Evolutionary conservation across 441 rosid species (phyloP).

Genomic region (Euphorbia neoarborescens): DNA sequence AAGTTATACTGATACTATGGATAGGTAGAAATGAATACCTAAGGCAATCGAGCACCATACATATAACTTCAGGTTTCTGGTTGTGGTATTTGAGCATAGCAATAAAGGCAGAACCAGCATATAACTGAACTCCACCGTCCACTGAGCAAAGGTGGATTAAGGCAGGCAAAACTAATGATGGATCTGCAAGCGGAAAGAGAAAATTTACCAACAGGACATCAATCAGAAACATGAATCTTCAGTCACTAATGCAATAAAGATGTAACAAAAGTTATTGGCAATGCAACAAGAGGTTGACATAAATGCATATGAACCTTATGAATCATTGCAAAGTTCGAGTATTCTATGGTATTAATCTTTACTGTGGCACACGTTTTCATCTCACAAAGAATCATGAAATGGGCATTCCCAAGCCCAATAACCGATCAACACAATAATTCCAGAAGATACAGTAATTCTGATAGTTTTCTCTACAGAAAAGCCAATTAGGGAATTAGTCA

Average conservation of each 20-base stretch:
- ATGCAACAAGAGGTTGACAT: background rate
- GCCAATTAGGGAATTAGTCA: background rate
- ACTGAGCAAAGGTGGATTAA: conserved; percentile 50
- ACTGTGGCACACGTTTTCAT: background rate
- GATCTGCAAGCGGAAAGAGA: conserved; percentile 44
- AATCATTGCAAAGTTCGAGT: background rate
- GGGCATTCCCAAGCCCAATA: background rate
- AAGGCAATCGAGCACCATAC: conserved; percentile 65
- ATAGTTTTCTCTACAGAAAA: background rate
- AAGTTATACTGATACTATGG: background rate
- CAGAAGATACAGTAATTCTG: background rate
- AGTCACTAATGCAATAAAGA: conserved; percentile 13
- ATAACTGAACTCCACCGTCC: conserved; percentile 35
- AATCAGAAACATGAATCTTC: conserved; percentile 14
- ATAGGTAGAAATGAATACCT: conserved; percentile 41
- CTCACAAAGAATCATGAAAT: background rate
- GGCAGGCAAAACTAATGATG: conserved; percentile 54
- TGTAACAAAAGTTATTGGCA: background rate
- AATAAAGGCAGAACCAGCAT: conserved; percentile 48
- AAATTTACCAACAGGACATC: conserved; percentile 11
- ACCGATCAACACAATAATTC: background rate
- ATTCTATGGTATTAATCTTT: background rate
- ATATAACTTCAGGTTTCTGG: conserved; percentile 56
- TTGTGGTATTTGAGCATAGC: conserved; percentile 54
- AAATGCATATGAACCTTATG: conserved; percentile 3